Evolutionary conservation across 495 filamentous ascomycete species (phyloP).

Genomic region (Trichoderma reesei): DNA sequence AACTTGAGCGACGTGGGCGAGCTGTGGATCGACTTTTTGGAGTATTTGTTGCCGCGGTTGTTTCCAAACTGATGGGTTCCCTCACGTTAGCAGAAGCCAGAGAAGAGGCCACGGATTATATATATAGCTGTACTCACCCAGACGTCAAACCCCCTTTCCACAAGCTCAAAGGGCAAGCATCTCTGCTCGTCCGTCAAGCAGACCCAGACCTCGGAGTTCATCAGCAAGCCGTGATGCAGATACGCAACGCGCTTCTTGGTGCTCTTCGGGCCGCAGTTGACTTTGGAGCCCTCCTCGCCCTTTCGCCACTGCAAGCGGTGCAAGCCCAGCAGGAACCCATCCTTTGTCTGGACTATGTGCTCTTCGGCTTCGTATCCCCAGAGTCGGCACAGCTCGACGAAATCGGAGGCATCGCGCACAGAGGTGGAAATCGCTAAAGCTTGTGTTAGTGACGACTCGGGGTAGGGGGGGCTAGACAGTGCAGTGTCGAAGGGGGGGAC

Average conservation of each 20-base stretch:
- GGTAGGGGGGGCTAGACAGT: slow-evolving; percentile 14
- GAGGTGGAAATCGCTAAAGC: slow-evolving; percentile 38
- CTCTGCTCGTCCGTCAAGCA: slow-evolving; percentile 79
- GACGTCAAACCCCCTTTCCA: slow-evolving; percentile 90
- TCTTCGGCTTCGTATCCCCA: slow-evolving; percentile 91
- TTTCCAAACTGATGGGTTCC: slow-evolving; percentile 60
- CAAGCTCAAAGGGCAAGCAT: slow-evolving; percentile 78
- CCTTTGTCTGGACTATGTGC: slow-evolving; percentile 86
- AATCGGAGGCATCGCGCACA: slow-evolving; percentile 67
- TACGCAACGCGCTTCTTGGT: slow-evolving; percentile 81
- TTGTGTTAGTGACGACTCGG: too few relatives aligned
- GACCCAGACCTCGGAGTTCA: slow-evolving; percentile 99
- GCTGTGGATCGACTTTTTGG: slow-evolving; percentile 73
- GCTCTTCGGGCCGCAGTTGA: slow-evolving; percentile 64
- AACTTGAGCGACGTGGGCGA: slow-evolving; percentile 69
- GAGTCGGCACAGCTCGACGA: slow-evolving; percentile 80
- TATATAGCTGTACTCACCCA: slow-evolving; percentile 51
- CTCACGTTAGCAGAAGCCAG: too few relatives aligned
- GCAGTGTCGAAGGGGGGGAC: slow-evolving; percentile 9
- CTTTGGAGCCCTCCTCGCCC: slow-evolving; percentile 62
- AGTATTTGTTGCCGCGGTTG: slow-evolving; percentile 97
- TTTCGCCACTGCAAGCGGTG: slow-evolving; percentile 77
- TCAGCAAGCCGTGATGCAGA: slow-evolving; percentile 89
- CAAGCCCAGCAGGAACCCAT: slow-evolving; percentile 87
- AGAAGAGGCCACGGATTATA: too few relatives aligned